Conservation (phyloP, 441 rosid genomes). For the Syzygium malaccense region DNA sequence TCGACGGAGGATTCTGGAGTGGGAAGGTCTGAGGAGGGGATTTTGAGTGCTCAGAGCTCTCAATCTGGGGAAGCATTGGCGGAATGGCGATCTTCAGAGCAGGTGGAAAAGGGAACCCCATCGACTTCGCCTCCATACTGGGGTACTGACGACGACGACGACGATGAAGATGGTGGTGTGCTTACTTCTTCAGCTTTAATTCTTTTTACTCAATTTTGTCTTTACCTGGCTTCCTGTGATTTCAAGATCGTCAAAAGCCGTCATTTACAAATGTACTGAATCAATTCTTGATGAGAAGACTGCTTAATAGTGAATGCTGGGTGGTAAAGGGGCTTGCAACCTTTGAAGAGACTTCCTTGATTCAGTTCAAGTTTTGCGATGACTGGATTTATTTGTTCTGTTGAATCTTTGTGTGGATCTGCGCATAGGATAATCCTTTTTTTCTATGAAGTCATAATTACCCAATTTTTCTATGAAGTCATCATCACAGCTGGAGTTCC, state of each 20-base stretch:
- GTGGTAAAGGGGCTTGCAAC: neutral
- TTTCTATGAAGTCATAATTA: neutral
- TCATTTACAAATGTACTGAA: neutral
- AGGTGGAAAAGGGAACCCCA: slow-evolving; percentile 78
- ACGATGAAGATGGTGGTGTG: slow-evolving; percentile 63
- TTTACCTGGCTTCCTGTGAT: neutral
- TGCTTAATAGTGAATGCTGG: neutral
- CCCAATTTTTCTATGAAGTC: neutral
- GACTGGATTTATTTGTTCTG: neutral
- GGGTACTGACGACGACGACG: slow-evolving; percentile 47
- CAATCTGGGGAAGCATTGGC: slow-evolving; percentile 71
- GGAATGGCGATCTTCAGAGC: slow-evolving; percentile 88
- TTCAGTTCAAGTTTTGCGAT: neutral
- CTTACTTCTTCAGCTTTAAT: neutral
- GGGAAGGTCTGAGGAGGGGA: slow-evolving; percentile 62
- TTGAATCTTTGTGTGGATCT: neutral
- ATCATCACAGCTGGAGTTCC: neutral
- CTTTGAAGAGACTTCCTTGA: neutral
- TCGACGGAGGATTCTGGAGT: slow-evolving; percentile 60
- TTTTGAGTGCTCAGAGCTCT: slow-evolving; percentile 49
- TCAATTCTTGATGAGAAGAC: neutral
- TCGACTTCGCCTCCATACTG: slow-evolving; percentile 90
- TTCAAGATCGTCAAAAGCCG: neutral
- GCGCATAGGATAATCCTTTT: neutral
- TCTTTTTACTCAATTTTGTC: neutral